These are phyloP conservation scores for Metschnikowia gelsemii DNA, from an alignment of 805 yeast species.

Conservation along the genomic window DNA sequence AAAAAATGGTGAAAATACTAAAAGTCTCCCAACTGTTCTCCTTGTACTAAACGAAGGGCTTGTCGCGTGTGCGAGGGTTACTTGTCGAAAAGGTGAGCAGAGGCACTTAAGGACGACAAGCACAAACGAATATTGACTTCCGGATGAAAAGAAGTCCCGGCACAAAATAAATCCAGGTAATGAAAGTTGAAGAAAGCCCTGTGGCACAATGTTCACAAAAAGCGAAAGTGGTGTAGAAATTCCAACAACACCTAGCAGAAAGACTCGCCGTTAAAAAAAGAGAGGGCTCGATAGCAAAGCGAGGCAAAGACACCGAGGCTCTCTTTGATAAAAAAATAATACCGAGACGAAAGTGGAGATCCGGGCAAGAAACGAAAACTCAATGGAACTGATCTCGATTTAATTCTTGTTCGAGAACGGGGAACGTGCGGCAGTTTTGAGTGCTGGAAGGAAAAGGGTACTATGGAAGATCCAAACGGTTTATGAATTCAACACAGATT, in stretches of 20 bases:
- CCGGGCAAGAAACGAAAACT: conserved; percentile 1
- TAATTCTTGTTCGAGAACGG: background rate
- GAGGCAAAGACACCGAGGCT: conserved; percentile 6
- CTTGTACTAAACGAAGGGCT: background rate
- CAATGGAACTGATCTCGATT: background rate
- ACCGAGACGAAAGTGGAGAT: background rate
- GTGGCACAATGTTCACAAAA: conserved; percentile 2
- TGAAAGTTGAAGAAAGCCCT: background rate
- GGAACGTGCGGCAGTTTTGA: background rate
- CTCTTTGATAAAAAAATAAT: conserved; percentile 2
- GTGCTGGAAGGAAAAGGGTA: conserved; percentile 2
- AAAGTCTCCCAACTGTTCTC: background rate
- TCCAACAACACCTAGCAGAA: background rate
- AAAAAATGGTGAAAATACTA: background rate
- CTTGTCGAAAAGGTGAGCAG: background rate
- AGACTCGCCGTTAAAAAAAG: background rate
- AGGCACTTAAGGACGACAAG: background rate
- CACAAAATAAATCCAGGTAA: background rate
- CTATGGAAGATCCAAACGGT: background rate
- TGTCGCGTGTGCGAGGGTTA: background rate
- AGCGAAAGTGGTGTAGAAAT: conserved; percentile 3
- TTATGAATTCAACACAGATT: conserved; percentile 8
- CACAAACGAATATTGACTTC: no score
- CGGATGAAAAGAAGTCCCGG: background rate
- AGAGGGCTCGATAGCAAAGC: conserved; percentile 4